phyloP scores from a whole-genome alignment of 2,329 filamentous ascomycete genomes.

The Hymenoscyphus fraxineus region DNA sequence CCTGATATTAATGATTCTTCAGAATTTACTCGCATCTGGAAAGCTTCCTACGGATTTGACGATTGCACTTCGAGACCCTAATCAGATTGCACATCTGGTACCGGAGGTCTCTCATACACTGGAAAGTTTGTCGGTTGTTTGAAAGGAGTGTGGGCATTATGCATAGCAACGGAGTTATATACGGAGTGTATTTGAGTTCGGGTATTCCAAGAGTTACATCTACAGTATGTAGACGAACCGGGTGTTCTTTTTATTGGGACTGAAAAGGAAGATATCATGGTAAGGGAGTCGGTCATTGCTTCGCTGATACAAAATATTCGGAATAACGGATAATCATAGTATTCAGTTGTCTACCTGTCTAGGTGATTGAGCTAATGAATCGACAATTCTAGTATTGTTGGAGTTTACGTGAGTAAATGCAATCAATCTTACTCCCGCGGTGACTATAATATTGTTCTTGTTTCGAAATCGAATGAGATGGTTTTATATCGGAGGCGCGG shows the following conservation, averaged over 20 bases:
- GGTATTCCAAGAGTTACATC: too few species aligned
- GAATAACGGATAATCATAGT: too few species aligned
- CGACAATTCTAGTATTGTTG: too few species aligned
- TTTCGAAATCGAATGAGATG: too few species aligned
- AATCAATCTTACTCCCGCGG: too few species aligned
- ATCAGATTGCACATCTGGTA: slow-evolving; percentile 66
- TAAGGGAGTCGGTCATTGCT: too few species aligned
- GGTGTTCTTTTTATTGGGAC: not conserved
- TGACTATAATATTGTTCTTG: too few species aligned
- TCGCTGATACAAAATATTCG: too few species aligned
- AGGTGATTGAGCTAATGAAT: too few species aligned
- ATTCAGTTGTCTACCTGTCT: too few species aligned
- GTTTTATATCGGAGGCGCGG: not conserved
- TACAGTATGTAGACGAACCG: not conserved
- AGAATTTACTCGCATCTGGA: slow-evolving; percentile 50
- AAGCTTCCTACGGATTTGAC: slow-evolving; percentile 67
- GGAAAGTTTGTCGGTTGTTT: slow-evolving; percentile 41
- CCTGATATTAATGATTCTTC: not conserved
- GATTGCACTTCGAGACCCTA: slow-evolving; percentile 74
- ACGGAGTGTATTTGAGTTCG: not conserved
- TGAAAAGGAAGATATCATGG: too few species aligned
- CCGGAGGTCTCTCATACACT: slow-evolving; percentile 65
- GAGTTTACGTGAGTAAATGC: too few species aligned
- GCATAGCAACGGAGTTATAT: not conserved
- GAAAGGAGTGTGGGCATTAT: not conserved